phyloP scores from a whole-genome alignment of 108 stramenopile species.

The Nitzschia sp. region DNA sequence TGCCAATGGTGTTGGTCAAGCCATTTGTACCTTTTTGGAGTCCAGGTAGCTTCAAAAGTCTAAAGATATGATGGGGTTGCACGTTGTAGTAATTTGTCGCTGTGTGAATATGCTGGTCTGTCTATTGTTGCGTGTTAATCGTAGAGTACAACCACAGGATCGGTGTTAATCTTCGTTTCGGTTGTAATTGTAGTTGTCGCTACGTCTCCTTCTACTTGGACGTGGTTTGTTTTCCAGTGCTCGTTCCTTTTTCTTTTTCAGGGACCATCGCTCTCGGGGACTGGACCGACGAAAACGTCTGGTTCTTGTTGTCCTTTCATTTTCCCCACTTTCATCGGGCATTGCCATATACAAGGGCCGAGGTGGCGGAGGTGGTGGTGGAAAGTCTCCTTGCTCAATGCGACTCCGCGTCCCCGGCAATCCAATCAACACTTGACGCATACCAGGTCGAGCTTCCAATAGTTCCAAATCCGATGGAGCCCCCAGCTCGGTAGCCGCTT shows the following conservation, averaged over 20 bases:
- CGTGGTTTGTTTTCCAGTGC: too few relatives aligned
- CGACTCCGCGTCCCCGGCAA: constrained; percentile 49
- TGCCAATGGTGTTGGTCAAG: constrained; percentile 42
- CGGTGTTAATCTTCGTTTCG: too few relatives aligned
- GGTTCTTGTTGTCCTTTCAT: too few relatives aligned
- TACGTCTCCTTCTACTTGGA: too few relatives aligned
- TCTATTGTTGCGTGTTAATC: too few relatives aligned
- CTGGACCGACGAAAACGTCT: too few relatives aligned
- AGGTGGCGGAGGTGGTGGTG: constrained; percentile 34
- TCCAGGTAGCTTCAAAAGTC: background rate
- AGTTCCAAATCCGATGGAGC: constrained; percentile 49
- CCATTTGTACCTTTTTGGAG: constrained; percentile 20
- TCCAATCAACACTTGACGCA: constrained; percentile 52
- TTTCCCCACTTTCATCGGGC: background rate
- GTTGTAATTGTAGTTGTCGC: too few relatives aligned
- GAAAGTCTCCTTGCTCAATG: constrained; percentile 52
- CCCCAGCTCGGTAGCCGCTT: constrained; percentile 48
- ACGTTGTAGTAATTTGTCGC: too few relatives aligned
- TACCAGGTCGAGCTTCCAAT: constrained; percentile 45
- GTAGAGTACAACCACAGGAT: too few relatives aligned
- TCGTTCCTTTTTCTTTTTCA: too few relatives aligned
- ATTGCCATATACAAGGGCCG: background rate
- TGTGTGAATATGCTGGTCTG: too few relatives aligned
- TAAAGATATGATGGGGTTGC: background rate
- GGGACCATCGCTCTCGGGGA: too few relatives aligned